Evolutionary conservation across 805 yeast species (phyloP).

Genomic region (Pichia paraexigua): DNA sequence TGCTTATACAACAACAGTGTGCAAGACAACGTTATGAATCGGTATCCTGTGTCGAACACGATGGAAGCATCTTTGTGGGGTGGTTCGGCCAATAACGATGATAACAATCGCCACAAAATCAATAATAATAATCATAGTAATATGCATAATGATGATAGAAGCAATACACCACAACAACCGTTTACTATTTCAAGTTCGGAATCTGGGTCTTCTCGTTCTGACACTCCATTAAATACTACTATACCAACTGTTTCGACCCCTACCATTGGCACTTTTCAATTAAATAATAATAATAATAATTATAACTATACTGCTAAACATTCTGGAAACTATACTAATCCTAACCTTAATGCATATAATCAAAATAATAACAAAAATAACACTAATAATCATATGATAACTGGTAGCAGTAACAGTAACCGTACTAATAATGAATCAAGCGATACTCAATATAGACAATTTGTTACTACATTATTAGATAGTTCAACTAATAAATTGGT

Average conservation of each 20-base stretch:
- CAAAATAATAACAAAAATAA: background rate
- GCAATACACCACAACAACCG: background rate
- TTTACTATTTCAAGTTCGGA: background rate
- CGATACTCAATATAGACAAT: constrained; percentile 7
- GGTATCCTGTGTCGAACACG: background rate
- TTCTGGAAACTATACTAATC: background rate
- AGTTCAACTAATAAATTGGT: constrained; percentile 7
- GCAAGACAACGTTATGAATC: background rate
- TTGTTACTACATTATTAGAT: constrained; percentile 8
- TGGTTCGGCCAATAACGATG: background rate
- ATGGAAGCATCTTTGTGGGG: background rate
- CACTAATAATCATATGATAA: background rate
- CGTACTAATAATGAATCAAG: background rate
- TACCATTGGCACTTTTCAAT: background rate
- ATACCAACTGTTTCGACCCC: background rate
- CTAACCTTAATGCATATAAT: background rate
- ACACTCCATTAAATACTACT: background rate
- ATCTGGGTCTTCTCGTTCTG: background rate
- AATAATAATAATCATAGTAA: background rate
- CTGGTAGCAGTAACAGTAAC: background rate
- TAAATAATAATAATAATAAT: too few species aligned
- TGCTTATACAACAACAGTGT: too few species aligned
- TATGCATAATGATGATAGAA: background rate
- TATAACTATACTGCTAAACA: too few species aligned
- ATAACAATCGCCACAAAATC: background rate